These are phyloP conservation scores for Thielaviopsis ethacetica DNA, from an alignment of 2,329 filamentous ascomycete species.

Conservation along the genomic window DNA sequence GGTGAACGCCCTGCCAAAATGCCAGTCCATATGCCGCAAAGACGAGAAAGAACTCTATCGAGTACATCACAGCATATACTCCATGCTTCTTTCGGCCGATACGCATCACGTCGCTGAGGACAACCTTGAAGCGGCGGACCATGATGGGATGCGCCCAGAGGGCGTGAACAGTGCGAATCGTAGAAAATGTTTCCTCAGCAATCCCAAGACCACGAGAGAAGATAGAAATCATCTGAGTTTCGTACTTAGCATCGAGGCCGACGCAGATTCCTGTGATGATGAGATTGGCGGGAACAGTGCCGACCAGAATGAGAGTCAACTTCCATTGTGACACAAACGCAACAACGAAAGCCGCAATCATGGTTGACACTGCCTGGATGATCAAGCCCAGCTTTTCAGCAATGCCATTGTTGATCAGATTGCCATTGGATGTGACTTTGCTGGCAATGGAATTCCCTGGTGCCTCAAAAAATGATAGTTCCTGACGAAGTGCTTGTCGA, in stretches of 20 bases:
- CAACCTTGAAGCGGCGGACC: conserved; percentile 24
- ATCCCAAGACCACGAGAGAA: conserved; percentile 27
- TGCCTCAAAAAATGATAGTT: conserved; percentile 38
- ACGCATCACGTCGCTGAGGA: conserved; percentile 24
- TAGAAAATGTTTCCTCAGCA: conserved; percentile 33
- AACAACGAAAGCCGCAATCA: conserved; percentile 24
- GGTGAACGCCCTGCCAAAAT: conserved; percentile 35
- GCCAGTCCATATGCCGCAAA: conserved; percentile 31
- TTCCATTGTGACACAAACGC: conserved; percentile 27
- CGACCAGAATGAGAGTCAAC: conserved; percentile 26
- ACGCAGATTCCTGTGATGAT: conserved; percentile 24
- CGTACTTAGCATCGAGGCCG: conserved; percentile 24
- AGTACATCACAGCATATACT: conserved; percentile 27
- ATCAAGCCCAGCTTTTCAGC: conserved; percentile 28
- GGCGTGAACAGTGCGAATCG: conserved; percentile 32
- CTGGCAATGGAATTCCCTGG: conserved; percentile 26
- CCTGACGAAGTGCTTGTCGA: conserved; percentile 28
- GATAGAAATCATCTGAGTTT: conserved; percentile 27
- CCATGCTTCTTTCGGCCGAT: conserved; percentile 28
- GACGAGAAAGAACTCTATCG: conserved; percentile 30
- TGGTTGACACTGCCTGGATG: conserved; percentile 24
- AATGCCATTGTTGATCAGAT: conserved; percentile 28
- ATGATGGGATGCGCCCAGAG: conserved; percentile 32
- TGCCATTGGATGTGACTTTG: conserved; percentile 31
- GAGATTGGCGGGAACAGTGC: conserved; percentile 28